Evolutionary conservation across 2,329 filamentous ascomycete genomes (phyloP).

Genomic region (Monilinia laxa): DNA sequence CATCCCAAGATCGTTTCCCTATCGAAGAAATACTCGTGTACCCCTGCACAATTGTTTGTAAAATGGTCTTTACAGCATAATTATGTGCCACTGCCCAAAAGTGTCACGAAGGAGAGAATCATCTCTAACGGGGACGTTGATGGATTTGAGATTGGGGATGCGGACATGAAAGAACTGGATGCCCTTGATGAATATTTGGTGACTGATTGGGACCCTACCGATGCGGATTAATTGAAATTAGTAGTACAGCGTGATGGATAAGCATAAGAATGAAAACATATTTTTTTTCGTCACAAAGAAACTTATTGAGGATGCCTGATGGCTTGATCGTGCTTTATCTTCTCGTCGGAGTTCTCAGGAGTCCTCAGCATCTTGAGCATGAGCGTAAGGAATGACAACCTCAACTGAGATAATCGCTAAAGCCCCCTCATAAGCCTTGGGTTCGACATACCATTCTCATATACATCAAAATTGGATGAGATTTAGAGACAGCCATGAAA

Average conservation of each 20-base stretch:
- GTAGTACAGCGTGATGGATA: not conserved
- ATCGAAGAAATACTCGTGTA: conserved; percentile 66
- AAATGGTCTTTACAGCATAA: conserved; percentile 76
- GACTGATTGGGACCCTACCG: conserved; percentile 61
- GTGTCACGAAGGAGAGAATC: conserved; percentile 60
- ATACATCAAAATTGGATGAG: not conserved
- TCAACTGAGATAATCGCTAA: not conserved
- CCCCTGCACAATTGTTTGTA: conserved; percentile 71
- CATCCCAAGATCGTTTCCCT: conserved; percentile 63
- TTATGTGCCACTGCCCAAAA: conserved; percentile 73
- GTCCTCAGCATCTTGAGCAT: no score
- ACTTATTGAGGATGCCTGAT: not conserved
- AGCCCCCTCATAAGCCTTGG: conserved; percentile 3
- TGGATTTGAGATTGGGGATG: conserved; percentile 58
- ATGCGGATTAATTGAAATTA: conserved; percentile 37
- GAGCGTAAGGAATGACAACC: no score
- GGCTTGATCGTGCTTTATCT: not conserved
- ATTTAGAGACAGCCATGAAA: not conserved
- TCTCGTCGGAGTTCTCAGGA: not conserved
- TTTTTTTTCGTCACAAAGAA: not conserved
- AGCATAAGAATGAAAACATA: not conserved
- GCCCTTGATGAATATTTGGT: conserved; percentile 69
- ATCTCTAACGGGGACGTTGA: conserved; percentile 63
- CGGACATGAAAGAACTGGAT: conserved; percentile 64
- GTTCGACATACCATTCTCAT: no score